phyloP scores from a whole-genome alignment of 1,284 basidiomycete species.

The Irpex rosettiformis region DNA sequence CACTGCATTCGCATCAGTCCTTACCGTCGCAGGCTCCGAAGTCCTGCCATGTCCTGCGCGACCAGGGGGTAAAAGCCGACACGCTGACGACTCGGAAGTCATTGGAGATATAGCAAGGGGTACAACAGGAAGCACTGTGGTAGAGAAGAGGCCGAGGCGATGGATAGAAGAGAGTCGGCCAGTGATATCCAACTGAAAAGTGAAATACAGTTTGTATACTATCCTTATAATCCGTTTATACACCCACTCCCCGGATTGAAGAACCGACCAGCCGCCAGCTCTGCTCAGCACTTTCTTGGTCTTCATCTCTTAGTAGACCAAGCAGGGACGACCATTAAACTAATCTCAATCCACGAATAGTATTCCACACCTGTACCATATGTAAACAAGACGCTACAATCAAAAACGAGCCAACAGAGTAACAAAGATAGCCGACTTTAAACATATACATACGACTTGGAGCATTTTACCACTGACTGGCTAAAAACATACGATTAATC shows the following conservation, averaged over 20 bases:
- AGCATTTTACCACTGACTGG: too few relatives aligned
- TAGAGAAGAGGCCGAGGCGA: conserved; percentile 63
- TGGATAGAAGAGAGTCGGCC: conserved; percentile 76
- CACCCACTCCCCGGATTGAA: neutral
- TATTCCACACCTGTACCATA: neutral
- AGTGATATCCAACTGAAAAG: conserved; percentile 19
- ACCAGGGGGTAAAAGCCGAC: conserved; percentile 43
- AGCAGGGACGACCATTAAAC: too few relatives aligned
- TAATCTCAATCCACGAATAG: too few relatives aligned
- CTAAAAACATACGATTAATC: neutral
- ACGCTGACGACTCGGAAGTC: conserved; percentile 44
- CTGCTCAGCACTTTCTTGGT: too few relatives aligned
- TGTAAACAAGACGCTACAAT: neutral
- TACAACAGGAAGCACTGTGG: conserved; percentile 35
- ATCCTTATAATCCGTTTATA: neutral
- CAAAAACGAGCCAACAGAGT: neutral
- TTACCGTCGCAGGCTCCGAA: conserved; percentile 78
- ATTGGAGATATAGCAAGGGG: neutral
- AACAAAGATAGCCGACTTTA: neutral
- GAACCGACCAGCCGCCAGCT: too few relatives aligned
- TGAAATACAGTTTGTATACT: conserved; percentile 52
- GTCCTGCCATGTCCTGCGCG: conserved; percentile 74
- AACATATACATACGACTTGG: too few relatives aligned
- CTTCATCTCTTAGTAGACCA: too few relatives aligned
- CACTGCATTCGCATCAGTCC: conserved; percentile 71